Conservation (phyloP, 108 stramenopile genomes). For the Cyclotella cryptica region DNA sequence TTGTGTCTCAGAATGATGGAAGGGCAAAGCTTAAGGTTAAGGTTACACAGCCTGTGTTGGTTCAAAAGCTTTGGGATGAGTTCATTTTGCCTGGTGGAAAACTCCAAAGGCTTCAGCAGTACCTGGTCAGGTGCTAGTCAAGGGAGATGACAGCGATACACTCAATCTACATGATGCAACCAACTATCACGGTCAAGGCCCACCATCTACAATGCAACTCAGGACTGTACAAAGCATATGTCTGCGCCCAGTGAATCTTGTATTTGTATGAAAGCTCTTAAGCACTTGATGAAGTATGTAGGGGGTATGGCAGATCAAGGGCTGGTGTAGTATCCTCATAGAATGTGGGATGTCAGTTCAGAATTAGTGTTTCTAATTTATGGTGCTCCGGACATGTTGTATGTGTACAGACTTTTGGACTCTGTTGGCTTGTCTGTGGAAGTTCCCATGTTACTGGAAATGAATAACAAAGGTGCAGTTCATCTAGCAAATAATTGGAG, state of each 20-base stretch:
- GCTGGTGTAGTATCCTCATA: conserved; percentile 21
- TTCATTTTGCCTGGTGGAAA: neutral
- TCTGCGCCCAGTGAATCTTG: neutral
- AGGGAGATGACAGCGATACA: neutral
- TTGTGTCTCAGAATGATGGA: neutral
- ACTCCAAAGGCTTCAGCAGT: neutral
- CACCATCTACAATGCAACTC: conserved; percentile 20
- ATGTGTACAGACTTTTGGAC: conserved; percentile 2
- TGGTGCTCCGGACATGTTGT: conserved; percentile 24
- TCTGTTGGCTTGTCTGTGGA: conserved; percentile 17
- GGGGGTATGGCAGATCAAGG: conserved; percentile 24
- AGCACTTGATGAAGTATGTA: conserved; percentile 27
- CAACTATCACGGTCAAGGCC: conserved; percentile 32
- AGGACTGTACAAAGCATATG: conserved; percentile 20
- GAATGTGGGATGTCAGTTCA: conserved; percentile 33
- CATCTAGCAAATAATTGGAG: conserved; percentile 34
- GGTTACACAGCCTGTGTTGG: conserved; percentile 5
- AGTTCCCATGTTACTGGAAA: conserved; percentile 25
- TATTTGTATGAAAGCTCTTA: conserved; percentile 1
- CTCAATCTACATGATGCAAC: conserved; percentile 4
- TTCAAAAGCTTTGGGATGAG: conserved; percentile 6
- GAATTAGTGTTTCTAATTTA: conserved; percentile 18
- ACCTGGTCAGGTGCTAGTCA: neutral
- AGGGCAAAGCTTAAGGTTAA: neutral
- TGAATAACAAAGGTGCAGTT: conserved; percentile 31